These are phyloP conservation scores for Aspergillus incahuasiensis DNA, from an alignment of 495 filamentous ascomycete species.

Conservation along the genomic window DNA sequence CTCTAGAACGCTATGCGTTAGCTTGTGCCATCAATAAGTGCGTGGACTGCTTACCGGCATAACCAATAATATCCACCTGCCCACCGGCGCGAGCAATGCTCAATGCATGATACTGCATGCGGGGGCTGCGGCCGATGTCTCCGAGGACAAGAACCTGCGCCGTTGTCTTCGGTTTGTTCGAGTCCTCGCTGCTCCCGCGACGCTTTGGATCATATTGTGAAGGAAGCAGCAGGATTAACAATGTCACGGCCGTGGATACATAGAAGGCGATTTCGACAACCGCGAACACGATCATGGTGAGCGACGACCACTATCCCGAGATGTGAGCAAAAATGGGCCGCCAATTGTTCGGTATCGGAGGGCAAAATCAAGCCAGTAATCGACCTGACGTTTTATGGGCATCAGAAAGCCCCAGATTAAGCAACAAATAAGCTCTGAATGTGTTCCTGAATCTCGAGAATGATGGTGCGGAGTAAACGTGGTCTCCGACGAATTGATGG, in stretches of 20 bases:
- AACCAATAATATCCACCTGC: constrained; percentile 81
- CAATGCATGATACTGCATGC: constrained; percentile 98
- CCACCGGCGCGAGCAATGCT: constrained; percentile 84
- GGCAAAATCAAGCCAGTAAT: not conserved
- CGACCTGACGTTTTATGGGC: no score
- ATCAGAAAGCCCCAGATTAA: not conserved
- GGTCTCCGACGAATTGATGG: not conserved
- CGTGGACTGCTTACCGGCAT: constrained; percentile 52
- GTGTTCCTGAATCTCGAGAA: not conserved
- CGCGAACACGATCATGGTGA: constrained; percentile 36
- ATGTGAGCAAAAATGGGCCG: not conserved
- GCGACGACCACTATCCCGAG: not conserved
- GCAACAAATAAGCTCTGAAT: not conserved
- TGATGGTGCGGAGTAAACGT: not conserved
- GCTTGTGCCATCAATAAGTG: not conserved
- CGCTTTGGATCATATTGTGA: constrained; percentile 41
- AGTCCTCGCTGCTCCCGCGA: constrained; percentile 6
- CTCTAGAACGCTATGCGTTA: constrained; percentile 43
- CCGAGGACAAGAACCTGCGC: constrained; percentile 93
- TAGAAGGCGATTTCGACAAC: constrained; percentile 43
- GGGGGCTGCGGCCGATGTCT: constrained; percentile 91
- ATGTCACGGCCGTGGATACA: constrained; percentile 45
- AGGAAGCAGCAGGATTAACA: constrained; percentile 48
- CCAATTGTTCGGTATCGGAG: not conserved
- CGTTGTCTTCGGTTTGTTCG: constrained; percentile 28